phyloP scores from a whole-genome alignment of 768 basidiomycete genomes.

The Lactarius sanguifluus region DNA sequence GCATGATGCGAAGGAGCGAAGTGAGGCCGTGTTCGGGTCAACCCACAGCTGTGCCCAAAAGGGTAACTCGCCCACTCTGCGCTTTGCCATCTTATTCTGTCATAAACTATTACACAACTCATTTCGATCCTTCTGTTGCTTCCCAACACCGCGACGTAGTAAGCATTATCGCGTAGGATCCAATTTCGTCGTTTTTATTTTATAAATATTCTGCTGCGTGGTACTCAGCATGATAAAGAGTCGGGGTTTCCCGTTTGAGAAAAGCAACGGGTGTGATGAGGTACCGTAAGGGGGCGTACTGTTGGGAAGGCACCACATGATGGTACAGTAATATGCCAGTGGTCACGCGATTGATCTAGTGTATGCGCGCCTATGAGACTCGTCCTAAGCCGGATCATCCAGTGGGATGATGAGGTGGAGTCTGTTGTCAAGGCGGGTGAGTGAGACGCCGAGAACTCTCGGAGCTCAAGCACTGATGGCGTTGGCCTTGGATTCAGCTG shows the following conservation, averaged over 20 bases:
- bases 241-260: background rate
- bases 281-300: background rate
- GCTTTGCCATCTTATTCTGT: no score
- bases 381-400: no score
- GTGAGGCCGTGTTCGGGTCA: conserved; percentile 1
- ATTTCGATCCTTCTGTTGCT: no score
- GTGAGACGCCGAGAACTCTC: no score
- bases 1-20: conserved; percentile 15
- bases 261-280: background rate
- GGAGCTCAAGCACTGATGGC: background rate
- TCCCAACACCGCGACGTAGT: no score
- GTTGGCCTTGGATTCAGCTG: background rate
- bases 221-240: background rate
- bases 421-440: background rate
- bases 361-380: no score
- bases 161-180: no score
- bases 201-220: no score
- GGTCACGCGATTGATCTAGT: background rate
- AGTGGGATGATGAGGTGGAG: background rate
- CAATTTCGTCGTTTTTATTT: no score
- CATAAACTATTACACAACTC: no score
- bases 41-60: background rate
- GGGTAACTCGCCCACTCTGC: background rate
- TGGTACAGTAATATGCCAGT: background rate
- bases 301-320: background rate